Base-by-base conservation (phyloP, 2,329 filamentous ascomycete genomes). In the Dendrostoma leiphaemia region DNA sequence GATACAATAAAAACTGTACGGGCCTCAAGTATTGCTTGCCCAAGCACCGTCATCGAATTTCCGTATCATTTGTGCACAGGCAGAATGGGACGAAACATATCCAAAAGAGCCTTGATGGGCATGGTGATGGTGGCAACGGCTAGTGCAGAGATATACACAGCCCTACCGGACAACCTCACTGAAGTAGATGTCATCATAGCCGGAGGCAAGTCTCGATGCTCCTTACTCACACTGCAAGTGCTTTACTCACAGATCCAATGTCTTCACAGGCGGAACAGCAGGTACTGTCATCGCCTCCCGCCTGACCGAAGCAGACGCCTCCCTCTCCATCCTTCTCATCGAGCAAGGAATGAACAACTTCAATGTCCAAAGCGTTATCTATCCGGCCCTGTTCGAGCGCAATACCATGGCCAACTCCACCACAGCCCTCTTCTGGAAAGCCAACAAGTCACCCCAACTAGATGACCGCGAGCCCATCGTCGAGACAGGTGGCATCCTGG, bases 291-390 rank as follows among this genome's bases (percentile, higher is more conserved):
- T 80, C 29, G 78, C 79, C 10, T 73, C 69, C 3, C 69, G 80
- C 46, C 71, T 82, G 6, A 74, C 77, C 6, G 74, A 76, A 54
- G 76, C 77, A 0, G 73, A 79, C 53, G 75, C 74, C 1, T 66
- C 69, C 26, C 65, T 81, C 3, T 74, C 72, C 15, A 75, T 82
- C 44, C 66, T 83, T 8, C 67, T 84, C 10, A 74, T 83, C 44
- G 81, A 84, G 61, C 69, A 72, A 26, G 81, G 81, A 1, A 70
- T 69, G n/a, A 79, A 82, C 62, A 82, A 78, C 60, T 74, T 76
- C 57, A 68, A 78, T 59, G 69, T 76, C 50, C 75, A 75, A 0
- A 71, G 70, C 7, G 68, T 83, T 15, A 67, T n/a, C n/a, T n/a
- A n/a, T n/a, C n/a, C n/a, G n/a, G n/a, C n/a, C n/a, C 75, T 7